A percentile compares a stretch with the other conserved stretches of the same genome.
phyloP scores from a whole-genome alignment of 2,329 filamentous ascomycete genomes.

The Fusarium ambrosium region DNA sequence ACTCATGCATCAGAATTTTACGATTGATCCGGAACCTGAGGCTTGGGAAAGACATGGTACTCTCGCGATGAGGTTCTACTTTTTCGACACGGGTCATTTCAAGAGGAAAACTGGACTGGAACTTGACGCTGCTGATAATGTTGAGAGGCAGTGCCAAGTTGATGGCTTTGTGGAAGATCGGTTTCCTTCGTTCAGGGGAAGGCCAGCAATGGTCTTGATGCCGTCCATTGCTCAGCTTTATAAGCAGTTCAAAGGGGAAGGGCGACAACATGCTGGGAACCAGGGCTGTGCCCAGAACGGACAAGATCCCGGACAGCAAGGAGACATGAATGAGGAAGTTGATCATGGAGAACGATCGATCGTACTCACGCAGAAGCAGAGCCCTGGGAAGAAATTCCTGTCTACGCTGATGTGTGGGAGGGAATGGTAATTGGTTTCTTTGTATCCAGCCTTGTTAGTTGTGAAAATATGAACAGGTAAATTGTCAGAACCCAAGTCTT shows the following conservation, averaged over 20 bases:
- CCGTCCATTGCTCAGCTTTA: not conserved
- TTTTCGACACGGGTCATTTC: not conserved
- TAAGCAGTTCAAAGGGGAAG: not conserved
- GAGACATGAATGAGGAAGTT: not conserved
- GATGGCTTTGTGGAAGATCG: not conserved
- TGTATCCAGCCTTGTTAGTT: not conserved
- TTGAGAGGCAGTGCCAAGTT: not conserved
- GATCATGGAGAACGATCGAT: not conserved
- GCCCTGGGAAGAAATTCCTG: not conserved
- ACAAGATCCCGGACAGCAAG: not conserved
- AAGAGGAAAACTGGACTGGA: not conserved
- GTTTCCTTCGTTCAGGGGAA: not conserved
- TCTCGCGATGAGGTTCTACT: not conserved
- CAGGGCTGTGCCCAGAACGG: not conserved
- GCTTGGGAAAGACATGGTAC: too few species aligned
- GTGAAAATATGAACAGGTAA: not conserved
- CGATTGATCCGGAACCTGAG: not conserved
- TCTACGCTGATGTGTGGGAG: not conserved
- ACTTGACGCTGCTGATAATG: not conserved
- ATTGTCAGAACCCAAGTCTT: too few species aligned
- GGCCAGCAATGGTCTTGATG: not conserved
- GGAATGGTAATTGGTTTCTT: not conserved
- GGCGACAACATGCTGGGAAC: not conserved
- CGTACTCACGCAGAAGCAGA: not conserved
- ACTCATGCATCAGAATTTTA: not conserved